A percentile compares a stretch with the other conserved stretches of the same genome.
Evolutionary conservation across 2,329 filamentous ascomycete genomes (phyloP).

Genomic region (Epichloe gansuensis): DNA sequence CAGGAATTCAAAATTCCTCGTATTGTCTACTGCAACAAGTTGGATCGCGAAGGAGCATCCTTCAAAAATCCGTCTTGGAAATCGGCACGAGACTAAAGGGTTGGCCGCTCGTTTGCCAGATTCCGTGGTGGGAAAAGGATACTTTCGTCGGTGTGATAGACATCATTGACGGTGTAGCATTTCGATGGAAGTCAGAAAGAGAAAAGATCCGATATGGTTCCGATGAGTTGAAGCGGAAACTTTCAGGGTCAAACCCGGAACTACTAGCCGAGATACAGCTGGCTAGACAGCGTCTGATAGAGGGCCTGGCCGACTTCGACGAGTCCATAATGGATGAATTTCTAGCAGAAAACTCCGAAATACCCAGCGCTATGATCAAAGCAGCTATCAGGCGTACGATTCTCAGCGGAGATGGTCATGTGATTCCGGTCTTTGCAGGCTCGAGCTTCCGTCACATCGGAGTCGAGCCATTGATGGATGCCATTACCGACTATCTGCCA

Average conservation of each 20-base stretch:
- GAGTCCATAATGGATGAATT: constrained; percentile 77
- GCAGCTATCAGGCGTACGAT: constrained; percentile 64
- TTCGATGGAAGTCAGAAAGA: constrained; percentile 51
- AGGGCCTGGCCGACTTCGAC: constrained; percentile 79
- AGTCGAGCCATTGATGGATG: constrained; percentile 82
- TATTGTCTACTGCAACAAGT: constrained; percentile 66
- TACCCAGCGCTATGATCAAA: constrained; percentile 55
- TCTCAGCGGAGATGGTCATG: constrained; percentile 51
- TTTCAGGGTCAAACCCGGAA: constrained; percentile 32
- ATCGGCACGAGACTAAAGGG: constrained; percentile 67
- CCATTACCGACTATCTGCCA: constrained; percentile 76
- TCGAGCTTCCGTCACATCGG: constrained; percentile 92
- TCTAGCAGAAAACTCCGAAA: constrained; percentile 64
- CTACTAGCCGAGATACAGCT: constrained; percentile 57
- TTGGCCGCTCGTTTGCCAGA: constrained; percentile 86
- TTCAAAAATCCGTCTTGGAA: constrained; percentile 82
- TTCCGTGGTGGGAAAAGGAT: constrained; percentile 85
- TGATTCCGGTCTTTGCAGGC: constrained; percentile 81
- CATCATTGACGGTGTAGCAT: constrained; percentile 60
- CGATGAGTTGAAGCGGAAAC: constrained; percentile 25
- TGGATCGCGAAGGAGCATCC: constrained; percentile 64
- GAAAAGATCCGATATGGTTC: constrained; percentile 25
- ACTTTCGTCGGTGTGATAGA: constrained; percentile 77
- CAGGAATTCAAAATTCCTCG: constrained; percentile 76
- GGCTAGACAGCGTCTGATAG: constrained; percentile 67